phyloP scores from a whole-genome alignment of 176 grass and related monocot genomes.

The Musa schizocarpa region DNA sequence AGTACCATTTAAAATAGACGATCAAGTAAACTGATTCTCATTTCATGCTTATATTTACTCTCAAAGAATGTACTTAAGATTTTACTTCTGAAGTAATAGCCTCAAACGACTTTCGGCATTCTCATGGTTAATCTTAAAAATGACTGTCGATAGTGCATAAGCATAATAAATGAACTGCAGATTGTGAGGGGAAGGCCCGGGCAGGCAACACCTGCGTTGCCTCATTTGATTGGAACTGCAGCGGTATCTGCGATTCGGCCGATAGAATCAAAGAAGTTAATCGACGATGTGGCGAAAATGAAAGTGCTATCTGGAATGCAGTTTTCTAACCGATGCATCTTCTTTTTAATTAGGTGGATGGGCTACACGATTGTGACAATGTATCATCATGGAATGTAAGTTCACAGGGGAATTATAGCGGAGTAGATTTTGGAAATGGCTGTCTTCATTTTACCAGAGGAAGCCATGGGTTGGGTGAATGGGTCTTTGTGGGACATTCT shows the following conservation, averaged over 20 bases:
- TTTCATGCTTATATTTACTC: too few relatives aligned
- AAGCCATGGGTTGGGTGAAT: too few relatives aligned
- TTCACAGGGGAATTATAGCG: not conserved
- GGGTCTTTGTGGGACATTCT: too few relatives aligned
- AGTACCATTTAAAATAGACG: too few relatives aligned
- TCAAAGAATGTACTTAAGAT: not conserved
- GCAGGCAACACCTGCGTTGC: not conserved
- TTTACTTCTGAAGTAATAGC: not conserved
- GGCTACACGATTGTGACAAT: too few relatives aligned
- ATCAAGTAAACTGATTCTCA: too few relatives aligned
- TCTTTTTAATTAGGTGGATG: not conserved
- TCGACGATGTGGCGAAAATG: not conserved
- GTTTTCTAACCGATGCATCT: not conserved
- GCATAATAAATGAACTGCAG: not conserved
- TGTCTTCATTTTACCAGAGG: too few relatives aligned
- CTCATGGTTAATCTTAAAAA: not conserved
- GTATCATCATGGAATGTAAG: not conserved
- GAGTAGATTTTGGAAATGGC: too few relatives aligned
- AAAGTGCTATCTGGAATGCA: not conserved
- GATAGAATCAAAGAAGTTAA: not conserved
- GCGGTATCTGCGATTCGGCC: not conserved
- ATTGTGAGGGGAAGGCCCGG: not conserved
- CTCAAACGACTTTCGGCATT: too few relatives aligned
- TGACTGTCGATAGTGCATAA: not conserved
- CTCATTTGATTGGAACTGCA: slow-evolving; percentile 6